Base-by-base conservation (phyloP, 2,329 filamentous ascomycete genomes). In the Colletotrichum camelliae region DNA sequence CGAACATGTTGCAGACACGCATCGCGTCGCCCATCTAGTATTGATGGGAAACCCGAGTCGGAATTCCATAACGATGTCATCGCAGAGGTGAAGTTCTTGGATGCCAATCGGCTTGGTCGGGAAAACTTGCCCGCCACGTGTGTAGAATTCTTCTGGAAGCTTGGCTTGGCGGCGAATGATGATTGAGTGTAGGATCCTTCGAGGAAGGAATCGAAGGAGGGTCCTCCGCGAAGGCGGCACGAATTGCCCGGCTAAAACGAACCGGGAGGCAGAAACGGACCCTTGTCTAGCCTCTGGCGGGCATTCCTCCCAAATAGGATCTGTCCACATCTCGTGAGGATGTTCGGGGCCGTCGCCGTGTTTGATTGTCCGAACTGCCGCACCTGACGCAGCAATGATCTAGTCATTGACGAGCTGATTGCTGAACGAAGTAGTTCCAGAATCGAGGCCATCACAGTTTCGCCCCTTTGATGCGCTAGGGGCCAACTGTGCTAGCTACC, bases 321-420 rank as follows among this genome's bases (percentile, higher is more conserved):
- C 33, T 64, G 61, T 64, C 62, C 35, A 39, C 33, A 24, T 64
- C 35, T 64, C n/a, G n/a, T 21, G 61, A 35, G 61, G 33, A 64
- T 31, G 31, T 15, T 64, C 24, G 29, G 27, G n/a, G 39, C 37
- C 16, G 18, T n/a, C 16, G 35, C 43, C 21, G 21, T 60, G 80
- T 82, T 81, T 82, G 79, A 82, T 82, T 81, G 80, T 69, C 80
- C 77, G 79, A 80, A 78, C 78, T 80, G 80, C 79, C 78, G 79
- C 80, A 79, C 43, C 68, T 77, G 64, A 57, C 57, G 58, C 72
- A 76, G 64, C 64, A 71, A 21, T 52, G 43, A 52, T 52, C 43
- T 52, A 52, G 43, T 21, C 43, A 71, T 71, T 35, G 16, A 31
- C 35, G 16, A 66, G 35, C 39, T 43, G 35, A 43, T 24, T 48